These are phyloP conservation scores for Didymella exigua DNA, from an alignment of 2,329 filamentous ascomycete genomes.

Conservation along the genomic window DNA sequence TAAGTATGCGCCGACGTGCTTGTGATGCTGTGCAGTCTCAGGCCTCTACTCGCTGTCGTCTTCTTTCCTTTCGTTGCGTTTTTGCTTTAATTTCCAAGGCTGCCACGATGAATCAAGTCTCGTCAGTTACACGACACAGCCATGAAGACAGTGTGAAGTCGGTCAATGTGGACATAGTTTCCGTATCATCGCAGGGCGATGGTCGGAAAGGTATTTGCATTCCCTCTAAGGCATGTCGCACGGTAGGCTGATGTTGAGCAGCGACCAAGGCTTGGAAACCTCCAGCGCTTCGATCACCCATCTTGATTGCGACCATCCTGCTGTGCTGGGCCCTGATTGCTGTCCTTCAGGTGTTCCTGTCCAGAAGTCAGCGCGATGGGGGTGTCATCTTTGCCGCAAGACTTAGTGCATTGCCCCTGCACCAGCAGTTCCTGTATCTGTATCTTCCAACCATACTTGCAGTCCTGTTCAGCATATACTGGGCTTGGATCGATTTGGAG, in stretches of 20 bases:
- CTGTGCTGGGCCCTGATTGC: constrained; percentile 45
- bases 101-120: neutral
- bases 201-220: neutral
- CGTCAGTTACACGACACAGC: neutral
- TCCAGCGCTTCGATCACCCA: constrained; percentile 20
- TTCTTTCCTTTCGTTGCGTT: neutral
- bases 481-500: constrained; percentile 67
- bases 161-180: neutral
- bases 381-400: constrained; percentile 51
- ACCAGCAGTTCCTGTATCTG: constrained; percentile 56
- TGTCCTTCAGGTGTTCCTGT: constrained; percentile 54
- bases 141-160: neutral
- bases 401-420: constrained; percentile 48
- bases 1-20: constrained; percentile 9
- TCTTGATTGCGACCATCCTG: constrained; percentile 19
- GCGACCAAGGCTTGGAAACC: constrained; percentile 27
- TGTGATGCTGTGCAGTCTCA: constrained; percentile 4
- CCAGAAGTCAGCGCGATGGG: constrained; percentile 48
- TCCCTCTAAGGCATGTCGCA: neutral
- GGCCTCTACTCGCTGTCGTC: neutral
- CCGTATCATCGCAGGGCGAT: neutral
- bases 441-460: constrained; percentile 59
- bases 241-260: neutral
- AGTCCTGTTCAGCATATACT: constrained; percentile 61
- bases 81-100: neutral